Evolutionary conservation across 345 rosid species (phyloP).

Genomic region (Linum lewisii): DNA sequence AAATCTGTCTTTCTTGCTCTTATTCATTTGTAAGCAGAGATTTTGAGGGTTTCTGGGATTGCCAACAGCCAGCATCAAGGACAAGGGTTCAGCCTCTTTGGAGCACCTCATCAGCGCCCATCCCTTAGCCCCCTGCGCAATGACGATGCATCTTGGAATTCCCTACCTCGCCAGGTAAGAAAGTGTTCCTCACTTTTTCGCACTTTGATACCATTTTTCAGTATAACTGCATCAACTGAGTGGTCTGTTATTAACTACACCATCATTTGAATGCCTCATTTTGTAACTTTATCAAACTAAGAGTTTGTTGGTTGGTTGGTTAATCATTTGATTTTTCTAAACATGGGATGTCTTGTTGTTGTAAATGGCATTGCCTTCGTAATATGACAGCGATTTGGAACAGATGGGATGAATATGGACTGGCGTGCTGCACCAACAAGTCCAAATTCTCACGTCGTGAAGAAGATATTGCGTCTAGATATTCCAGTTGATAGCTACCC

Average conservation of each 20-base stretch:
- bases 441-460: slow-evolving; percentile 35
- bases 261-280: background rate
- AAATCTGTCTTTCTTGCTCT: background rate
- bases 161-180: slow-evolving; percentile 2
- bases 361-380: background rate
- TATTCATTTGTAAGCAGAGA: background rate
- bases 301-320: background rate
- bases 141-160: background rate
- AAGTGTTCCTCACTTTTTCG: no score
- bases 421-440: slow-evolving; percentile 3
- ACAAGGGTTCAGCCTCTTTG: slow-evolving; percentile 1
- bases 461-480: slow-evolving; percentile 82
- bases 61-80: background rate
- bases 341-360: background rate
- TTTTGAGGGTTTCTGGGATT: slow-evolving; percentile 1
- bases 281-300: background rate
- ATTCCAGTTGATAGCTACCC: slow-evolving; percentile 87
- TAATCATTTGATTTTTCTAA: background rate
- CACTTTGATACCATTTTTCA: no score
- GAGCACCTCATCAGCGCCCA: background rate
- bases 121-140: background rate
- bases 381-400: background rate
- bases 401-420: slow-evolving; percentile 1
- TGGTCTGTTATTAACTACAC: no score
- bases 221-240: no score